phyloP scores from a whole-genome alignment of 202 grass and related monocot species.

The Panicum hallii region DNA sequence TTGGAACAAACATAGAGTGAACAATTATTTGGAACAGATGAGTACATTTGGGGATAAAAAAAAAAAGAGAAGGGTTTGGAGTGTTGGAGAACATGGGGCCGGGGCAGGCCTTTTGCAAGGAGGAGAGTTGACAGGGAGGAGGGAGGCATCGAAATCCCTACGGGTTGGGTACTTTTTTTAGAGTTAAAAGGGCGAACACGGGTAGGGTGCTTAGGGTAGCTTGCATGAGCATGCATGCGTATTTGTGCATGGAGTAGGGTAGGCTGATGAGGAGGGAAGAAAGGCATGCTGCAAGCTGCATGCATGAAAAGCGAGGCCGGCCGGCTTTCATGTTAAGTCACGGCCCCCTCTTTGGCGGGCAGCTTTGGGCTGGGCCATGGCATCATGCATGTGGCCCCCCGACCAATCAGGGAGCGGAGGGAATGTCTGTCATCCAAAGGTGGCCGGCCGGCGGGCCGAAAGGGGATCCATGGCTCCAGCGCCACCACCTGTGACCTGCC shows the following conservation, averaged over 20 bases:
- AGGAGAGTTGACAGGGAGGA: constrained; percentile 30
- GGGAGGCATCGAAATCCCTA: too few species aligned
- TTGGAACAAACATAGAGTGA: too few species aligned
- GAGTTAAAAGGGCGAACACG: too few species aligned
- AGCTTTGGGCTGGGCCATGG: constrained; percentile 46
- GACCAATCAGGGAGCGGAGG: constrained; percentile 59
- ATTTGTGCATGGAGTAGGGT: not conserved
- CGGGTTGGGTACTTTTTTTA: too few species aligned
- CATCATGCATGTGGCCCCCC: constrained; percentile 46
- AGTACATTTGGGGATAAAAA: too few species aligned
- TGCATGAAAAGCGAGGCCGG: constrained; percentile 43
- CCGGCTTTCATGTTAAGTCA: constrained; percentile 63
- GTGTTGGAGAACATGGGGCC: not conserved
- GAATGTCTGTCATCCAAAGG: constrained; percentile 64
- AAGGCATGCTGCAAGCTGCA: not conserved
- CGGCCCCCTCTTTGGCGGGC: constrained; percentile 64
- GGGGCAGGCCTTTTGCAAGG: constrained; percentile 31
- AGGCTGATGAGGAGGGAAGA: not conserved
- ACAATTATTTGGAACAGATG: too few species aligned
- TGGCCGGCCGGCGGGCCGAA: constrained; percentile 1
- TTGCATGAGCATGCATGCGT: too few species aligned
- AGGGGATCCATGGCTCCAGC: not conserved
- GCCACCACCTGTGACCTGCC: not conserved
- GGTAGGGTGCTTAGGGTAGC: too few species aligned
- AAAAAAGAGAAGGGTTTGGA: not conserved